Conservation (phyloP, 1,284 basidiomycete species). For the Papiliotrema nemorosa region DNA sequence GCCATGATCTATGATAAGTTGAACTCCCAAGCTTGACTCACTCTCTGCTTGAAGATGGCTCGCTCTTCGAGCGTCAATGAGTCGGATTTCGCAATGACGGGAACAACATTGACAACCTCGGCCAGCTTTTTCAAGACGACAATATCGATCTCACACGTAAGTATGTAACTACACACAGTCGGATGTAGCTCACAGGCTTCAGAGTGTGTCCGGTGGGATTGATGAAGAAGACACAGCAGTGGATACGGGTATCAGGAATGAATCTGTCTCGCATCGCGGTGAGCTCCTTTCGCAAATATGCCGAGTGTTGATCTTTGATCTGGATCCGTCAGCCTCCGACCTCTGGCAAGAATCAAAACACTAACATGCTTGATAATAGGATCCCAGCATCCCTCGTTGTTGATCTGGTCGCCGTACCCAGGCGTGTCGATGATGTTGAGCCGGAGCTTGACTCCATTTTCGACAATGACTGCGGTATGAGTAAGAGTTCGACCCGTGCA, state of each 20-base stretch:
- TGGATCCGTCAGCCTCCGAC: constrained; percentile 12
- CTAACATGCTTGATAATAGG: constrained; percentile 96
- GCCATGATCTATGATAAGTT: constrained; percentile 68
- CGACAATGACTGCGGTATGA: constrained; percentile 70
- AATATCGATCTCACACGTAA: constrained; percentile 67
- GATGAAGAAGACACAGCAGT: constrained; percentile 98
- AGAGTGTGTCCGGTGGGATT: constrained; percentile 92
- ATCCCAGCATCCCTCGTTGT: constrained; percentile 99
- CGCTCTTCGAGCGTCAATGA: constrained; percentile 90
- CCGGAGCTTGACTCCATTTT: constrained; percentile 91
- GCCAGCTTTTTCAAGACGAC: constrained; percentile 98
- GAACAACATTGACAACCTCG: constrained; percentile 98
- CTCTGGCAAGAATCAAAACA: neutral
- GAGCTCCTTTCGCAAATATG: constrained; percentile 96
- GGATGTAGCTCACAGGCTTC: constrained; percentile 55
- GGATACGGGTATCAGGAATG: constrained; percentile 97
- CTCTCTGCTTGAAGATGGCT: constrained; percentile 87
- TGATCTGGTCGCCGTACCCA: constrained; percentile 96
- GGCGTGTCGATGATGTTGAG: constrained; percentile 99
- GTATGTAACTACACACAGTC: neutral
- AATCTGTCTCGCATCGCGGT: constrained; percentile 98
- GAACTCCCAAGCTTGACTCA: constrained; percentile 36
- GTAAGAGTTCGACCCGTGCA: neutral
- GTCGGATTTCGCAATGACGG: constrained; percentile 98
- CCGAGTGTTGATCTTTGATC: constrained; percentile 88